Evolutionary conservation across 805 yeast species (phyloP), one percentile per base, ranked within the genome.

Genomic region (Candida ipomoeae): DNA sequence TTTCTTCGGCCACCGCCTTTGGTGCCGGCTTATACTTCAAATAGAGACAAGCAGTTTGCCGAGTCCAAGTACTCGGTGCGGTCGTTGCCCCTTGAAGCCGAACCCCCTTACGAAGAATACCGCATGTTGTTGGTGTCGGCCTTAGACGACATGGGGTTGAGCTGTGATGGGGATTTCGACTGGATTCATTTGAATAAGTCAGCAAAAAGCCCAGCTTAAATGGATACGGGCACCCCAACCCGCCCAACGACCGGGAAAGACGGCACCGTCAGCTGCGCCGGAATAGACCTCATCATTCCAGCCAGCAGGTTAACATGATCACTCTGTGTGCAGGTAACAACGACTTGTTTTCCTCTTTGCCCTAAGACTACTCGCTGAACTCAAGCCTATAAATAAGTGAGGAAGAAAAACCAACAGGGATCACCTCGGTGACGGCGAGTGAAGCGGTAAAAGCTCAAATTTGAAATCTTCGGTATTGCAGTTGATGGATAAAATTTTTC

Each of bases 161-260:
- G 69, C 35, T 82, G 83, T 52, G 89, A 85, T 62, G 87, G 81
- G 10, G 80, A 78, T 55, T 87, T 84, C 61, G 95, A 87, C 62
- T 86, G 95, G 95, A 81, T 84, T 83, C 83, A 79, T 59, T 75
- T 87, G 58, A 87, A 87, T n/a, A n/a, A n/a, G 79, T 85, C 53
- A 87, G 87, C 64, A 85, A 84, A 65, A 85, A 88, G 63, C 89
- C 88, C 42, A 87, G 87, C 67, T 68, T 87, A 56, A 89, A 87
- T 64, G 95, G 95, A 4, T 87, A 87, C 63, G 94, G 94, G 26
- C 82, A 83, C 63, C 86, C 87, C 46, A 81, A 74, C 53, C 85
- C 85, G 23, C 77, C 78, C 13, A 73, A 73, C 52, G 78, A 74
- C 33, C 61, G 77, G 40, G 77, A 72, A 39, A 65, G 78, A 61